These are phyloP conservation scores for Fusarium sp. DNA, from an alignment of 2,329 filamentous ascomycete species.

Conservation along the genomic window DNA sequence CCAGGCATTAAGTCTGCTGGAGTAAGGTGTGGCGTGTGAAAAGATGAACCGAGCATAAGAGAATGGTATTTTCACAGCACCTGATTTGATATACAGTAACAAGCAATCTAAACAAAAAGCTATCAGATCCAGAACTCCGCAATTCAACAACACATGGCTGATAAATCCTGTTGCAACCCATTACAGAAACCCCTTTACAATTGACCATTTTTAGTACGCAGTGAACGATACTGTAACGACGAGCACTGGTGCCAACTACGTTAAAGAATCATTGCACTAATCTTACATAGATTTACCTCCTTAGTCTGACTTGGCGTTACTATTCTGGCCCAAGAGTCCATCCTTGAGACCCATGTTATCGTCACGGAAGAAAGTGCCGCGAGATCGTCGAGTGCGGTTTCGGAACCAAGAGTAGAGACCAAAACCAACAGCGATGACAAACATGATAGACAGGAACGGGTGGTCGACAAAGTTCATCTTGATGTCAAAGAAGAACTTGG, in stretches of 20 bases:
- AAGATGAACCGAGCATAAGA: neutral
- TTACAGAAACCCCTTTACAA: slow-evolving; percentile 27
- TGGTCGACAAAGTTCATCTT: slow-evolving; percentile 69
- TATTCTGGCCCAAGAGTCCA: slow-evolving; percentile 67
- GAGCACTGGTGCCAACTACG: neutral
- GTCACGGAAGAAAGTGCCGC: slow-evolving; percentile 72
- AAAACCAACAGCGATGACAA: slow-evolving; percentile 68
- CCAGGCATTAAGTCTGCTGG: neutral
- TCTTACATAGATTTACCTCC: slow-evolving; percentile 6
- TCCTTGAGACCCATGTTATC: slow-evolving; percentile 72
- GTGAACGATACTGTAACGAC: neutral
- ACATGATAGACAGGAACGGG: slow-evolving; percentile 68
- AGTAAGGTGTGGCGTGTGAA: no score
- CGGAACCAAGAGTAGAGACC: slow-evolving; percentile 66
- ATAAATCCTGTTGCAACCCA: slow-evolving; percentile 20
- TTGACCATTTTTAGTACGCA: neutral
- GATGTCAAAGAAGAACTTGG: slow-evolving; percentile 78
- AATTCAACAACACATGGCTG: slow-evolving; percentile 21
- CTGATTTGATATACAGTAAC: slow-evolving; percentile 36
- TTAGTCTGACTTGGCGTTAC: slow-evolving; percentile 54
- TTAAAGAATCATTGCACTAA: neutral
- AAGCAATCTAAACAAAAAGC: slow-evolving; percentile 26
- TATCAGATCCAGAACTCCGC: slow-evolving; percentile 47
- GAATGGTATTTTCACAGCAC: slow-evolving; percentile 29
- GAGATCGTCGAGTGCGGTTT: slow-evolving; percentile 64